A percentile compares a stretch with the other conserved stretches of the same genome.
phyloP scores from a whole-genome alignment of 2,329 filamentous ascomycete species.

The Aspergillus cejpii region DNA sequence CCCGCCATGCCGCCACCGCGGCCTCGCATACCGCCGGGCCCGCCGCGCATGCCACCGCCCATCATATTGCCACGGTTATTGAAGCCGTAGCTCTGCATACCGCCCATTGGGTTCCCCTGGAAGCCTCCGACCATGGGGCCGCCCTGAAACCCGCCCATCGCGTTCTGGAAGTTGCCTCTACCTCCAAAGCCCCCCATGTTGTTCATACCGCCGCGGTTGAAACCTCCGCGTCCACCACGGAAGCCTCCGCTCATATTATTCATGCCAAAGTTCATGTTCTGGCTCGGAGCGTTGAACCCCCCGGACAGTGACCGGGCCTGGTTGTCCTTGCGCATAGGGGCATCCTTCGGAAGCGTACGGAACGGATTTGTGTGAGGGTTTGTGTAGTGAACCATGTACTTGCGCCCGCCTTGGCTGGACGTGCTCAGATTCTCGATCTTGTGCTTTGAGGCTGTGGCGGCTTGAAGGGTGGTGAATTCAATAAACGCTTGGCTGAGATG shows the following conservation, averaged over 20 bases:
- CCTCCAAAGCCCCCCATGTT: slow-evolving; percentile 48
- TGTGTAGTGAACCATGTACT: slow-evolving; percentile 65
- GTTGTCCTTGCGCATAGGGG: slow-evolving; percentile 63
- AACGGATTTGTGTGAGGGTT: slow-evolving; percentile 77
- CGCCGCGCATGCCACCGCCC: slow-evolving; percentile 48
- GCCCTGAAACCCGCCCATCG: slow-evolving; percentile 39
- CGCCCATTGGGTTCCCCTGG: slow-evolving; percentile 42
- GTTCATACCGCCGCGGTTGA: slow-evolving; percentile 25
- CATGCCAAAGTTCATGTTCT: slow-evolving; percentile 40
- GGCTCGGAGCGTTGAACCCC: slow-evolving; percentile 38
- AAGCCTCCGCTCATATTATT: slow-evolving; percentile 47
- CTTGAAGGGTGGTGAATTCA: slow-evolving; percentile 75
- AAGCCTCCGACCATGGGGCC: slow-evolving; percentile 45
- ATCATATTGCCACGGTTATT: slow-evolving; percentile 51
- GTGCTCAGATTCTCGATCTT: slow-evolving; percentile 62
- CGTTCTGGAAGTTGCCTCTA: slow-evolving; percentile 45
- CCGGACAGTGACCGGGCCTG: slow-evolving; percentile 46
- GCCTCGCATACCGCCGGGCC: slow-evolving; percentile 53
- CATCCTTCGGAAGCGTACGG: slow-evolving; percentile 83
- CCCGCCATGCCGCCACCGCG: slow-evolving; percentile 55
- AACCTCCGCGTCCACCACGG: slow-evolving; percentile 46
- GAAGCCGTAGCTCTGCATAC: slow-evolving; percentile 47
- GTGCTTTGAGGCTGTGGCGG: slow-evolving; percentile 77
- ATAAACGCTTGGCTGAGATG: slow-evolving; percentile 64
- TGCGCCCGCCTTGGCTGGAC: slow-evolving; percentile 55